Evolutionary conservation across 306 rosid species (phyloP).

Genomic region (Ammopiptanthus mongolicus): DNA sequence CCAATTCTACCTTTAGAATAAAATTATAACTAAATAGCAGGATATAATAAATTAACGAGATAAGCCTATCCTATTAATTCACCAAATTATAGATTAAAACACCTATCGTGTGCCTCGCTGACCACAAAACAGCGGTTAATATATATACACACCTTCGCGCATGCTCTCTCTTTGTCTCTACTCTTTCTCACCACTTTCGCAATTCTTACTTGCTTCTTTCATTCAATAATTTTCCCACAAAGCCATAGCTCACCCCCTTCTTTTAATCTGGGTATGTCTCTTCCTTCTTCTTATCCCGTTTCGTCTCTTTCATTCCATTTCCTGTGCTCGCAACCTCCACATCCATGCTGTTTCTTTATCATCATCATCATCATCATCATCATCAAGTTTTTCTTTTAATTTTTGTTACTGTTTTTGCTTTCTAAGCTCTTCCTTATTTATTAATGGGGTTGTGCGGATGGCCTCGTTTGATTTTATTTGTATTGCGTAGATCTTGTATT

Average conservation of each 20-base stretch:
- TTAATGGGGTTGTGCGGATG: background rate
- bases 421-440: background rate
- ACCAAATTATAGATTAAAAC: too few relatives aligned
- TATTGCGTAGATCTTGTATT: slow-evolving; percentile 26
- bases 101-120: too few relatives aligned
- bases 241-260: background rate
- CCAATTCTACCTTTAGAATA: too few relatives aligned
- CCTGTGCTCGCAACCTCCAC: background rate
- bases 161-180: too few relatives aligned
- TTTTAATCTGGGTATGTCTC: slow-evolving; percentile 1
- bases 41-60: too few relatives aligned
- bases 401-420: background rate
- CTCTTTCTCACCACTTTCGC: background rate
- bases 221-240: background rate
- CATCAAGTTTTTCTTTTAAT: background rate
- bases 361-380: background rate
- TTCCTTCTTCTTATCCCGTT: background rate
- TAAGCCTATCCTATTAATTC: too few relatives aligned
- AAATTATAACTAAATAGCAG: too few relatives aligned
- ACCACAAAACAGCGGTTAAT: too few relatives aligned
- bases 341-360: background rate
- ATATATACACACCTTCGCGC: too few relatives aligned
- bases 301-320: background rate
- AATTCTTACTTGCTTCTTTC: background rate
- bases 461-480: background rate